Conservation (phyloP, 2,329 filamentous ascomycete species). For the Aspergillus novofumigatus region DNA sequence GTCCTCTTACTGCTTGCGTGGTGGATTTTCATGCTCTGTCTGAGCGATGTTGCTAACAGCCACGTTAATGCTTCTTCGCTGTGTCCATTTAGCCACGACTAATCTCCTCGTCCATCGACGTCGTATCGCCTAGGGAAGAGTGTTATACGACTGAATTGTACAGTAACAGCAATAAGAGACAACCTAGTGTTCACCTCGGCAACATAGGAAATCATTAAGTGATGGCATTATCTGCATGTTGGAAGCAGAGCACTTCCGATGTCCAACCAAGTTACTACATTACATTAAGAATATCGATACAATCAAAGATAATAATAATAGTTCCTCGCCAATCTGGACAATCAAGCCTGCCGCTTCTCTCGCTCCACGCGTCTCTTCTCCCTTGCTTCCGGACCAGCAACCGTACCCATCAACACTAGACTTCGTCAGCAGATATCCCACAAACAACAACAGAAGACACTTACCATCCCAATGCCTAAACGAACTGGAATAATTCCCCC, state of each 20-base stretch:
- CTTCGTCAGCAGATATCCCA: not conserved
- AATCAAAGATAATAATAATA: too few species aligned
- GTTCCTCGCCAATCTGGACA: not conserved
- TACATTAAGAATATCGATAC: not conserved
- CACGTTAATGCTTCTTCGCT: too few species aligned
- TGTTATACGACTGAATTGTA: too few species aligned
- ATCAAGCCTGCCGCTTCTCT: not conserved
- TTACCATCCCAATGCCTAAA: constrained; percentile 89
- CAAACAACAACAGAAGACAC: constrained; percentile 1
- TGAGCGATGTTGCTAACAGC: too few species aligned
- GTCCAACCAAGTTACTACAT: not conserved
- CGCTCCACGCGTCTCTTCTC: constrained; percentile 5
- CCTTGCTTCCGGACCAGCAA: constrained; percentile 17
- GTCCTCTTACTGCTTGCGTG: too few species aligned
- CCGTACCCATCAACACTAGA: constrained; percentile 20
- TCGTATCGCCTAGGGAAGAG: too few species aligned
- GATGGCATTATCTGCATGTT: not conserved
- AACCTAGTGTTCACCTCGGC: too few species aligned
- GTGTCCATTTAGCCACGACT: too few species aligned
- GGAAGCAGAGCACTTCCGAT: not conserved
- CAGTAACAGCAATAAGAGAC: too few species aligned
- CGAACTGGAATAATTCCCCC: constrained; percentile 93
- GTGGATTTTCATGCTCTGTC: too few species aligned
- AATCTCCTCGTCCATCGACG: too few species aligned
- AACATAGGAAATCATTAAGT: too few species aligned